Base-by-base conservation (phyloP, 768 basidiomycete genomes). In the Russula compacta region DNA sequence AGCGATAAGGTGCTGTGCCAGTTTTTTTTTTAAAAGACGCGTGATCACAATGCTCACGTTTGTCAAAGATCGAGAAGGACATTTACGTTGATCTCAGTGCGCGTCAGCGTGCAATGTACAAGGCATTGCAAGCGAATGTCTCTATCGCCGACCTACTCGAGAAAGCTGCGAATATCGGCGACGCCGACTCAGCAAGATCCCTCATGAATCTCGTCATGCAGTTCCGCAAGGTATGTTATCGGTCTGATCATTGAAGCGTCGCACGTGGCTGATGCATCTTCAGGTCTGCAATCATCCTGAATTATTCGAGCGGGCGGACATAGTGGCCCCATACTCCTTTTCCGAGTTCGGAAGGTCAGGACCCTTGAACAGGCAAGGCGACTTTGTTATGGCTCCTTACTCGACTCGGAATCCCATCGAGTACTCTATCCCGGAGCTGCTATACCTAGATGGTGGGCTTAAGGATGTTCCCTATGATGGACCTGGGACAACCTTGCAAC, bases 151-250 rank as follows among this genome's bases (percentile, higher is more conserved):
- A 98, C 70, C 83, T 99, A 39, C 78, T 99, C 52, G 89, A 89
- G 67, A 95, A 97, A 72, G 95, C 97, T 10, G 86, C 91, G 4
- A 90, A 90, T 66, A 84, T 92, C 61, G 89, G 92, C 15, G 92
- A 95, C 67, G 89, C 84, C 6, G 91, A 94, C 66, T 92, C 91
- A 35, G 92, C 94, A 54, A 86, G 92, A 56, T 92, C 93, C 7
- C 77, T 99, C 62, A 98, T 98, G 95, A 99, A 98, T 73, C 81
- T 99, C 62, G 97, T 99, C 64, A 99, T 99, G 97, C 97, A 99
- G 72, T 98, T 98, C 79, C 86, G 97, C 67, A 99, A 99, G 79
- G 92, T 90, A 57, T 32, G 73, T 59, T 24, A 42, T 52, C 46
- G 44, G 12, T 36, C 21, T 32, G 47, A 29, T 19, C 32, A 50